Evolutionary conservation across 1,284 basidiomycete species (phyloP).

Genomic region (Leccinum ponderosum): DNA sequence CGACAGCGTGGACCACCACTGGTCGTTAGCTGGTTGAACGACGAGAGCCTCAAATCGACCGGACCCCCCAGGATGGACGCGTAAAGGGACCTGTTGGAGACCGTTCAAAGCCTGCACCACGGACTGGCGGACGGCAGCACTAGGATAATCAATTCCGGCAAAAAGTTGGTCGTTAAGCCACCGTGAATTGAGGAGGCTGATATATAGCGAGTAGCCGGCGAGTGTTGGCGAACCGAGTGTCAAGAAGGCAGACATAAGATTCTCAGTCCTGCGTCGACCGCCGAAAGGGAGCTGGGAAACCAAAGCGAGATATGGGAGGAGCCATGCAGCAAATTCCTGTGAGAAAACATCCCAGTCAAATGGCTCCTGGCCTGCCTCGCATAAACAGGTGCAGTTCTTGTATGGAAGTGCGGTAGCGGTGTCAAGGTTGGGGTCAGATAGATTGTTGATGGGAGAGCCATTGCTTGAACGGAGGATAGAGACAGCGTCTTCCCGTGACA

Average conservation of each 20-base stretch:
- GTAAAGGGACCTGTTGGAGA: conserved; percentile 35
- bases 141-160: conserved; percentile 20
- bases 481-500: conserved; percentile 11
- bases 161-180: conserved; percentile 31
- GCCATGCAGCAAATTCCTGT: conserved; percentile 43
- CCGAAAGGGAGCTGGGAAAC: conserved; percentile 47
- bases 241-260: conserved; percentile 33
- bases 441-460: not conserved
- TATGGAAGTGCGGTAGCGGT: not conserved
- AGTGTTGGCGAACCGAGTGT: conserved; percentile 37
- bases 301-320: conserved; percentile 45
- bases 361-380: conserved; percentile 30
- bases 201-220: conserved; percentile 34
- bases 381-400: conserved; percentile 12
- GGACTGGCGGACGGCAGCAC: conserved; percentile 8
- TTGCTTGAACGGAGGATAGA: conserved; percentile 17
- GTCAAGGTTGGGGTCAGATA: conserved; percentile 7
- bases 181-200: conserved; percentile 34
- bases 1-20: conserved; percentile 31
- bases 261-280: conserved; percentile 23
- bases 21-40: conserved; percentile 34
- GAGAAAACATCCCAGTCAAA: conserved; percentile 41
- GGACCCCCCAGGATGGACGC: conserved; percentile 20
- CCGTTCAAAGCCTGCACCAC: conserved; percentile 25
- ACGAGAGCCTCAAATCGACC: conserved; percentile 31